These are phyloP conservation scores for Penicillium sp. DNA, from an alignment of 2,329 filamentous ascomycete genomes.

Conservation along the genomic window DNA sequence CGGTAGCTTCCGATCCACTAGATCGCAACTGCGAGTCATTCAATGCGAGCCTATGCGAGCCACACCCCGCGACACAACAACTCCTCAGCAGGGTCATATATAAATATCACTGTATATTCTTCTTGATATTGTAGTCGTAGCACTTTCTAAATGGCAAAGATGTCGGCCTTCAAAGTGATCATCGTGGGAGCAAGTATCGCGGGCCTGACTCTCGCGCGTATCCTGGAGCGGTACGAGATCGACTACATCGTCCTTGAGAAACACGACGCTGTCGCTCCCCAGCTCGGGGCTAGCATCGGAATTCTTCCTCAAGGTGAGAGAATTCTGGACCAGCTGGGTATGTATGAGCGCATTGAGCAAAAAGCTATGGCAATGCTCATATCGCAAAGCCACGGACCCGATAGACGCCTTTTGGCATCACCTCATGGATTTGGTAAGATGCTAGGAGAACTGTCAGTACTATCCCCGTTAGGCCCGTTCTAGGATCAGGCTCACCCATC, in stretches of 20 bases:
- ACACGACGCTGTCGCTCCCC: conserved; percentile 34
- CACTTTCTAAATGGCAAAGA: background rate
- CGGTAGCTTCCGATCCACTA: too few relatives aligned
- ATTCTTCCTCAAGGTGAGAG: conserved; percentile 44
- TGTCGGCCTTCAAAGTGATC: conserved; percentile 34
- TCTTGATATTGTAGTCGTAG: background rate
- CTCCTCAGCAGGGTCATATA: too few relatives aligned
- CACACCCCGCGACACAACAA: too few relatives aligned
- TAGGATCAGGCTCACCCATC: too few relatives aligned
- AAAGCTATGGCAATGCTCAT: conserved; percentile 1
- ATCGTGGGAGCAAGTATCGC: conserved; percentile 52
- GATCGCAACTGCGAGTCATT: too few relatives aligned
- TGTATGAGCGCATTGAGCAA: conserved; percentile 22
- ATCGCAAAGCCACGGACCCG: conserved; percentile 4
- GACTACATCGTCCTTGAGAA: conserved; percentile 53
- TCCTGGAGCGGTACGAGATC: conserved; percentile 47
- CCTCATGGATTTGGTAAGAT: conserved; percentile 1
- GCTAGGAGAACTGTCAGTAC: conserved; percentile 6
- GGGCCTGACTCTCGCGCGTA: conserved; percentile 49
- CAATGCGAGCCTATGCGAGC: too few relatives aligned
- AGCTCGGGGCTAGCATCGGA: conserved; percentile 50
- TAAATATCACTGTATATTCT: background rate
- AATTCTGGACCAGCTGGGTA: conserved; percentile 53
- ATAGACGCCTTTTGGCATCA: conserved; percentile 1
- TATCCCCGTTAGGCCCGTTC: too few relatives aligned